Evolutionary conservation across 768 basidiomycete genomes (phyloP).

Genomic region (Kondoa subrosea): DNA sequence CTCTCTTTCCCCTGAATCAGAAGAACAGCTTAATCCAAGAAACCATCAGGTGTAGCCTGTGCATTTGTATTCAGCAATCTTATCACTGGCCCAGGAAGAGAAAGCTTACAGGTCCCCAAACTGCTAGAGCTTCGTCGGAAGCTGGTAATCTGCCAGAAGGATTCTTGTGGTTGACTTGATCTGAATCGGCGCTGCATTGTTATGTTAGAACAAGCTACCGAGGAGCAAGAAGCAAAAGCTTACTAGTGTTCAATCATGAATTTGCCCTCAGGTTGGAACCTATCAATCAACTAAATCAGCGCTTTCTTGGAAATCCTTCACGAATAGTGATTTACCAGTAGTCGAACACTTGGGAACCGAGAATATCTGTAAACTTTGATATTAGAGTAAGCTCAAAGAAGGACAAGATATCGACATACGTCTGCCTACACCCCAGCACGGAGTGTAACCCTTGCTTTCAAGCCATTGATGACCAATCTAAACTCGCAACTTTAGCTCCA

Average conservation of each 20-base stretch:
- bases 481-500: neutral
- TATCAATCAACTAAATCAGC: too few species aligned
- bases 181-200: neutral
- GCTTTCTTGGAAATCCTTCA: too few species aligned
- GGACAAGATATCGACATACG: neutral
- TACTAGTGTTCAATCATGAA: neutral
- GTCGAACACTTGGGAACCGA: constrained; percentile 15
- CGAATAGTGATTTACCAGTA: constrained; percentile 26
- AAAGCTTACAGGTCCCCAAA: neutral
- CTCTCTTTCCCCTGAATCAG: neutral
- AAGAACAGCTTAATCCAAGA: neutral
- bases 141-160: neutral
- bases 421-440: constrained; percentile 12
- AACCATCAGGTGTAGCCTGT: neutral
- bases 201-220: neutral
- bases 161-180: neutral
- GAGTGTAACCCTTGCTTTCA: constrained; percentile 12
- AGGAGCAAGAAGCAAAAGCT: neutral
- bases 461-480: constrained; percentile 10
- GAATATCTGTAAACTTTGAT: constrained; percentile 1
- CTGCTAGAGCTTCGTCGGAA: neutral
- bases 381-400: neutral
- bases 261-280: neutral
- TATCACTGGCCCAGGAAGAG: too few species aligned
- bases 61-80: neutral